Percentiles rank a stretch among this genome's conserved stretches.
Conservation (phyloP, 1,139 yeast species). For the Petasospora fabianii region DNA sequence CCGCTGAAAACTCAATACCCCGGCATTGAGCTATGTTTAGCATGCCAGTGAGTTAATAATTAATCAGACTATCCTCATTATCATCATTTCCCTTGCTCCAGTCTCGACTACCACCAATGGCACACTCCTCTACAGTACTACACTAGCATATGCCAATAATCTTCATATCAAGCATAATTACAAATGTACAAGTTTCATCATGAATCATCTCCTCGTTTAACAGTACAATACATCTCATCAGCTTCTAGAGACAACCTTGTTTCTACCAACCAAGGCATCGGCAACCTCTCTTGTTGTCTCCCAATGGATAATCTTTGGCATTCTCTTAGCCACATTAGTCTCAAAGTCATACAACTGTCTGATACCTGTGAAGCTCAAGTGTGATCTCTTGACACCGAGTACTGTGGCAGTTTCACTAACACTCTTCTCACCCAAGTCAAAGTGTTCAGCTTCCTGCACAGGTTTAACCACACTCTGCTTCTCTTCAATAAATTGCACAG, state of each 20-base stretch:
- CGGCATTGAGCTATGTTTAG: too few relatives aligned
- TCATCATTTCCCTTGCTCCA: too few relatives aligned
- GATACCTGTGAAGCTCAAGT: slow-evolving; percentile 69
- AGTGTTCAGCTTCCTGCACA: slow-evolving; percentile 29
- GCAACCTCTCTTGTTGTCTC: slow-evolving; percentile 66
- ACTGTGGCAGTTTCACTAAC: slow-evolving; percentile 71
- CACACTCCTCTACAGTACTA: too few relatives aligned
- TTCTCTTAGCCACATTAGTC: slow-evolving; percentile 73
- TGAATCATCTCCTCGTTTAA: not conserved
- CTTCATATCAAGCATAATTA: too few relatives aligned
- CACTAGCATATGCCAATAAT: too few relatives aligned
- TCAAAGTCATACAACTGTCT: slow-evolving; percentile 79
- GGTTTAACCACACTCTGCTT: slow-evolving; percentile 28
- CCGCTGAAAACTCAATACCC: too few relatives aligned
- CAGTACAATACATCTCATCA: not conserved
- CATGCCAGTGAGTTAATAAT: too few relatives aligned
- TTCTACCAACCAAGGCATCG: slow-evolving; percentile 83
- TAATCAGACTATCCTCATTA: too few relatives aligned
- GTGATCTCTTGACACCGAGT: slow-evolving; percentile 78
- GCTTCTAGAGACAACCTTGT: too few relatives aligned
- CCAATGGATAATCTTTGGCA: slow-evolving; percentile 92
- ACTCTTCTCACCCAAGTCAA: slow-evolving; percentile 31
- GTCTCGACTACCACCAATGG: too few relatives aligned
- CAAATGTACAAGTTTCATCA: too few relatives aligned
- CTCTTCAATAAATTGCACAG: slow-evolving; percentile 65